Percentiles rank a stretch among this genome's conserved stretches.
Conservation (phyloP, 2,329 filamentous ascomycete species). For the Pseudogymnoascus sp. region DNA sequence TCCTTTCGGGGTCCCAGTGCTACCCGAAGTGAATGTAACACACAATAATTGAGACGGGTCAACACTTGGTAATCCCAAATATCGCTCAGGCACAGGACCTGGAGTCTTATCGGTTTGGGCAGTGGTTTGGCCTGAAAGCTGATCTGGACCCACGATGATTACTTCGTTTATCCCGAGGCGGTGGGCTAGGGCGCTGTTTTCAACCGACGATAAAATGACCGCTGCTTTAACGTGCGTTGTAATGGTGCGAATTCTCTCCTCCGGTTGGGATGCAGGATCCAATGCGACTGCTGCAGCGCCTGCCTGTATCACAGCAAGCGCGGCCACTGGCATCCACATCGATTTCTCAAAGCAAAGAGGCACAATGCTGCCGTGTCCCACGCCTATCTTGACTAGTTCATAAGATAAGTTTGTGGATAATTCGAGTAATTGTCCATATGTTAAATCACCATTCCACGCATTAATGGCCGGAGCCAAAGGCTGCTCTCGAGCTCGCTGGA, state of each 20-base stretch:
- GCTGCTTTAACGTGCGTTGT: not conserved
- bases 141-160: not conserved
- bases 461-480: slow-evolving; percentile 7
- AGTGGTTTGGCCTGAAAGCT: not conserved
- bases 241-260: slow-evolving; percentile 16
- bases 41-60: not conserved
- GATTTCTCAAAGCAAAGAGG: slow-evolving; percentile 27
- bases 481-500: slow-evolving; percentile 4
- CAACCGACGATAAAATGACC: slow-evolving; percentile 1
- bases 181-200: not conserved
- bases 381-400: not conserved
- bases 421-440: slow-evolving; percentile 3
- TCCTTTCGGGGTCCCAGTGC: slow-evolving; percentile 15
- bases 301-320: slow-evolving; percentile 25
- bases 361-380: slow-evolving; percentile 11
- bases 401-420: slow-evolving; percentile 7
- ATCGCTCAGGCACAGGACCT: not conserved
- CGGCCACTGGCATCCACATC: slow-evolving; percentile 21
- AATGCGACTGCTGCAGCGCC: slow-evolving; percentile 26
- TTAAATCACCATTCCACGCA: slow-evolving; percentile 9
- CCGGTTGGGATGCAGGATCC: slow-evolving; percentile 23
- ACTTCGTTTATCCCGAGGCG: not conserved
- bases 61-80: not conserved
- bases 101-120: not conserved
- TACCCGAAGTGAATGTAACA: slow-evolving; percentile 13